Evolutionary conservation across 176 grass and related monocot species (phyloP).

Genomic region (Ampelocalamus luodianensis): DNA sequence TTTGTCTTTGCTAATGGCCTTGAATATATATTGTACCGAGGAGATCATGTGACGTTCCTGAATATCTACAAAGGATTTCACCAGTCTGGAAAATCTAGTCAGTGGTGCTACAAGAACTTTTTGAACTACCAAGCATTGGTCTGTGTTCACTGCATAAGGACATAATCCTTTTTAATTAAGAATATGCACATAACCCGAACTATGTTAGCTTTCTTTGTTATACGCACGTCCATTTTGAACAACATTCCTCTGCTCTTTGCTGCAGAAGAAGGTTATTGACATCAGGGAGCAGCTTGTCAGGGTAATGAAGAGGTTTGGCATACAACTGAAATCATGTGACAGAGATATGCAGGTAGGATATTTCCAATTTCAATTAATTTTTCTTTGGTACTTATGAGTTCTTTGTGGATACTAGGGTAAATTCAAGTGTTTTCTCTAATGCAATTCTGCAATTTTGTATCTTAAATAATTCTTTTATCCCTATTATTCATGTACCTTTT

Average conservation of each 20-base stretch:
- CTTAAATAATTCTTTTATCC: too few relatives aligned
- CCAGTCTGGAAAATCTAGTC: conserved; percentile 86
- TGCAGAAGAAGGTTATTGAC: conserved; percentile 93
- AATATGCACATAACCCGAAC: conserved; percentile 26
- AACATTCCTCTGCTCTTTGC: conserved; percentile 38
- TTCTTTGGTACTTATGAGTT: background rate
- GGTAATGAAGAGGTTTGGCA: conserved; percentile 73
- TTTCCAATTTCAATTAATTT: conserved; percentile 28
- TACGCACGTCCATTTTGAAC: conserved; percentile 13
- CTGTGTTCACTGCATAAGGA: conserved; percentile 17
- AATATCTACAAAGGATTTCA: conserved; percentile 98
- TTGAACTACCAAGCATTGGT: conserved; percentile 96
- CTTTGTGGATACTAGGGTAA: background rate
- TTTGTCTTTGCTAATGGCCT: conserved; percentile 11
- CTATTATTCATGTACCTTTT: too few relatives aligned
- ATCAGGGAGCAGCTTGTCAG: conserved; percentile 85
- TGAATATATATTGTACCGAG: conserved; percentile 53
- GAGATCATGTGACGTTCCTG: conserved; percentile 93
- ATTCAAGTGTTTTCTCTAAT: too few relatives aligned
- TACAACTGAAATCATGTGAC: conserved; percentile 85
- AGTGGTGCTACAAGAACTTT: conserved; percentile 98
- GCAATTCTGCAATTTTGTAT: too few relatives aligned
- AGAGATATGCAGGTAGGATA: conserved; percentile 73
- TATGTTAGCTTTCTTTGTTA: conserved; percentile 23
- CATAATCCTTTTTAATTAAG: background rate